A percentile compares a stretch with the other conserved stretches of the same genome.
Evolutionary conservation across 345 rosid species (phyloP).

Genomic region (Moringa oleifera): DNA sequence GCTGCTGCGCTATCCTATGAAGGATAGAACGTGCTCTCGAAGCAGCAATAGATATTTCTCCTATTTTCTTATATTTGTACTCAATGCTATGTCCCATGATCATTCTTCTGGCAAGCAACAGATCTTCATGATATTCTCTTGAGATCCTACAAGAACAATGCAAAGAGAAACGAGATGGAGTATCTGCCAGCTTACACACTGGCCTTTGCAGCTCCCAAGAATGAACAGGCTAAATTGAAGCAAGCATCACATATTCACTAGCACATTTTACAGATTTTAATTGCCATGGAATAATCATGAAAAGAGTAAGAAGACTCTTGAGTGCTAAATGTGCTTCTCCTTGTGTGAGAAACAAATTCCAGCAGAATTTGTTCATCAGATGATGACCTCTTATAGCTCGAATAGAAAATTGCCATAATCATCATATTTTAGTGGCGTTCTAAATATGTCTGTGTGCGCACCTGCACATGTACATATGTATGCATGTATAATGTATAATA

Average conservation of each 20-base stretch:
- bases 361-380: no score
- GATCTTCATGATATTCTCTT: conserved; percentile 46
- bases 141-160: conserved; percentile 45
- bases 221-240: no score
- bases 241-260: background rate
- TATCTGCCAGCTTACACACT: background rate
- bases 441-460: no score
- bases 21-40: conserved; percentile 49
- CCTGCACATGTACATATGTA: no score
- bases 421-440: no score
- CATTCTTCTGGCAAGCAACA: conserved; percentile 43
- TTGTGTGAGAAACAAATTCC: no score
- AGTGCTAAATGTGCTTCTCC: no score
- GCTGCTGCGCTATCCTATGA: conserved; percentile 57
- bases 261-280: background rate
- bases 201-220: no score
- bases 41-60: conserved; percentile 56
- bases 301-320: background rate
- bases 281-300: background rate
- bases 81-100: conserved; percentile 43
- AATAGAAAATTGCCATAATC: no score
- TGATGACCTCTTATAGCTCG: no score
- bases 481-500: no score
- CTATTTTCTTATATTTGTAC: conserved; percentile 42
- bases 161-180: background rate